Base-by-base conservation (phyloP, 179 eudicot species). In the Beta corolliflora region DNA sequence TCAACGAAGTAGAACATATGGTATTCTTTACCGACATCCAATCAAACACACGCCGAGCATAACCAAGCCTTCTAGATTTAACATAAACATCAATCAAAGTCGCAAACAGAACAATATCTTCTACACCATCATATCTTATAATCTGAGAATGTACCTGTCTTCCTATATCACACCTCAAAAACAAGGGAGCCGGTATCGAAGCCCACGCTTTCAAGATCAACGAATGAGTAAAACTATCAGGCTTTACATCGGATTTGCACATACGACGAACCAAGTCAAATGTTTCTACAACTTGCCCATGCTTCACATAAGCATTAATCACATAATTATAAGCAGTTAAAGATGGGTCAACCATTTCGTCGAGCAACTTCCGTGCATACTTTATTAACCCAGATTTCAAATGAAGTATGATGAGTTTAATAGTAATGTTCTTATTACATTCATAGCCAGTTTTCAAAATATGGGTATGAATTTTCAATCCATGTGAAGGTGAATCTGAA, bases 1-100 rank as follows among this genome's bases (percentile, higher is more conserved):
- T 95, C 89, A 95, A 84, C 6, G 97, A 90, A 13, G 99, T 95
- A 7, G 95, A 90, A 81, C 97, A 95, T 83, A 92, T 83, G 53
- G 92, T 93, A 85, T 90, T 91, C 76, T 86, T 87, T 59, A 89
- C 88, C 78, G 77, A 59, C 92, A 94, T 89, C 79, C 63, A 65
- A 86, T 95, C 92, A 74, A 90, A 92, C 75, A 95, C 93, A 74
- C 76, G 82, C 88, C 99, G 89, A n/a, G 92, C 99, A 81, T 87
- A 91, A 76, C 85, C 85, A 70, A 94, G 77, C 54, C 91, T 88
- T 81, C 87, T 90, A 44, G 89, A 88, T 88, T 94, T 96, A 54
- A 91, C 98, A 87, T 96, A 94, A 1, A 87, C 82, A 79, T 96
- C 93, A 44, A 92, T 91, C 31, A 96, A 89, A 13, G 87, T 88